Evolutionary conservation across 768 basidiomycete species (phyloP).

Genomic region (Leccinum truebloodii): DNA sequence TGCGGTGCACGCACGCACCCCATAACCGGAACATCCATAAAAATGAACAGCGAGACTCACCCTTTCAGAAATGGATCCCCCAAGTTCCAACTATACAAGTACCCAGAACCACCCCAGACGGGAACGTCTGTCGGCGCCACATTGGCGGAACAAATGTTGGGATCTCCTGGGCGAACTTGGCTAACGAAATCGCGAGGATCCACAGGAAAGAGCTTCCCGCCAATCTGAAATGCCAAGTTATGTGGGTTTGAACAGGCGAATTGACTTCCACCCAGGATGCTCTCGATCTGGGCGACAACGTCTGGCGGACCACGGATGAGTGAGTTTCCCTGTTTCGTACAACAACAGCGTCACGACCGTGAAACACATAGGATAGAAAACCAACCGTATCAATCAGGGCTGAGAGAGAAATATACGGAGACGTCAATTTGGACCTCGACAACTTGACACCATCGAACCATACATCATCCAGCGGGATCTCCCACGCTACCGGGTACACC

Average conservation of each 20-base stretch:
- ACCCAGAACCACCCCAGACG: slow-evolving; percentile 46
- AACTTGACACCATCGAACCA: slow-evolving; percentile 66
- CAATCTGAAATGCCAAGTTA: slow-evolving; percentile 65
- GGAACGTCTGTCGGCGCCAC: slow-evolving; percentile 68
- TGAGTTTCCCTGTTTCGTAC: slow-evolving; percentile 64
- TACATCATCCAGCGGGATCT: slow-evolving; percentile 68
- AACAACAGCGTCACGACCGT: neutral
- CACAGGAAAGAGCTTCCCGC: slow-evolving; percentile 66
- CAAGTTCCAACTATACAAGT: slow-evolving; percentile 75
- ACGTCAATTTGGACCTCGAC: slow-evolving; percentile 53
- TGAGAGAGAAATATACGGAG: slow-evolving; percentile 52
- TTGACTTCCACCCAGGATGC: slow-evolving; percentile 41
- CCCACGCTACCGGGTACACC: slow-evolving; percentile 71
- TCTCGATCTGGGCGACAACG: slow-evolving; percentile 51
- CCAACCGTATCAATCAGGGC: slow-evolving; percentile 71
- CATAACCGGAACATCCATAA: neutral
- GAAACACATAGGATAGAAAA: neutral
- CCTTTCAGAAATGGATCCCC: slow-evolving; percentile 77
- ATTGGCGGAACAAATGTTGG: slow-evolving; percentile 51
- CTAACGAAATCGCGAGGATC: slow-evolving; percentile 72
- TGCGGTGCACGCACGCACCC: neutral
- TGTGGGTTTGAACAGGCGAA: slow-evolving; percentile 66
- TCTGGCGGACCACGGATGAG: slow-evolving; percentile 75
- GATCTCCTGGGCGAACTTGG: slow-evolving; percentile 40
- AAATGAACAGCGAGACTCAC: slow-evolving; percentile 39